These are phyloP conservation scores for Ambrosiella cleistominuta DNA, from an alignment of 2,329 filamentous ascomycete genomes.

Conservation along the genomic window DNA sequence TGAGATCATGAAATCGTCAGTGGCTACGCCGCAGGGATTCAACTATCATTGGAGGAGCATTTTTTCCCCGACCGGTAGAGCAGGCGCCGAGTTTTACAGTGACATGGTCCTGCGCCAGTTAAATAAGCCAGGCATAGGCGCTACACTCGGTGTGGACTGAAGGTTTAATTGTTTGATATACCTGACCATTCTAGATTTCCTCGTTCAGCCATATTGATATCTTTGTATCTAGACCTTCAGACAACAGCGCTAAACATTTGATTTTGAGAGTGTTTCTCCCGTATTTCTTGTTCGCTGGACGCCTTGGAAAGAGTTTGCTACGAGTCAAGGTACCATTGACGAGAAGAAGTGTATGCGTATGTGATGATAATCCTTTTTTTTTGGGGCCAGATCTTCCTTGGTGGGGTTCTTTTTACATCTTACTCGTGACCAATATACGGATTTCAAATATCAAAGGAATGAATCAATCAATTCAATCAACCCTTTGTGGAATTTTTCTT, in stretches of 20 bases:
- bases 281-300: background rate
- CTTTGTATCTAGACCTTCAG: no score
- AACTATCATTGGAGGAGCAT: background rate
- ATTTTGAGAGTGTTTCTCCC: no score
- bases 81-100: background rate
- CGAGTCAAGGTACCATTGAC: background rate
- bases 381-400: background rate
- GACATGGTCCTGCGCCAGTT: background rate
- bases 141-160: no score
- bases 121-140: background rate
- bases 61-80: background rate
- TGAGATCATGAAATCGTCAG: background rate
- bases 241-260: no score
- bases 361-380: background rate
- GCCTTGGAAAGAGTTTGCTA: background rate
- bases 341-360: background rate
- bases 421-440: background rate
- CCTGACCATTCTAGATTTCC: no score
- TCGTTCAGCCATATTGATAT: no score
- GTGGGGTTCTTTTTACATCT: background rate
- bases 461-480: background rate
- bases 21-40: background rate
- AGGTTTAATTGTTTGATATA: no score
- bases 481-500: background rate
- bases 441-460: background rate